Conservation (phyloP, 495 filamentous ascomycete genomes). For the Oidiodendron maius region DNA sequence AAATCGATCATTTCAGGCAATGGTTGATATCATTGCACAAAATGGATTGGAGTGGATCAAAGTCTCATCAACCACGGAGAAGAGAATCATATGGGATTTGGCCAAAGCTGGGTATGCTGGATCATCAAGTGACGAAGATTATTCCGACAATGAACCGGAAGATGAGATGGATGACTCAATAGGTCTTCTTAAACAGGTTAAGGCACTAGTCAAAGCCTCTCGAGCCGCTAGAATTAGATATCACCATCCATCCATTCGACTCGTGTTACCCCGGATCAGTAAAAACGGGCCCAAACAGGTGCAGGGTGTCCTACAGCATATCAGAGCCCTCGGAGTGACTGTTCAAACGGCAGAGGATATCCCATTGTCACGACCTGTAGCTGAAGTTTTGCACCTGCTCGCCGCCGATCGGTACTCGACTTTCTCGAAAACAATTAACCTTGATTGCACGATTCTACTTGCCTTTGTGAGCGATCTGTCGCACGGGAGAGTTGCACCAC, state of each 20-base stretch:
- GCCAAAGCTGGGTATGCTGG: conserved; percentile 51
- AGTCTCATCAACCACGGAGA: conserved; percentile 52
- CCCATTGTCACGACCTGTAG: conserved; percentile 17
- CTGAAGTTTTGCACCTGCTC: conserved; percentile 36
- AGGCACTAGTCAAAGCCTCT: conserved; percentile 47
- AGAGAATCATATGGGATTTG: conserved; percentile 51
- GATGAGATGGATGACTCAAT: conserved; percentile 32
- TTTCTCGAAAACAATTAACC: conserved; percentile 56
- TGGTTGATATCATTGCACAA: conserved; percentile 47
- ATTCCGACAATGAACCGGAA: too few species aligned
- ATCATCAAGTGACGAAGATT: background rate
- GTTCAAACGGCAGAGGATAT: conserved; percentile 33
- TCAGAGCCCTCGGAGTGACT: conserved; percentile 49
- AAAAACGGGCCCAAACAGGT: conserved; percentile 41
- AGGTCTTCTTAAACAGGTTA: conserved; percentile 51
- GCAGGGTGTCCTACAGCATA: conserved; percentile 47
- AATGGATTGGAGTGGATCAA: conserved; percentile 51
- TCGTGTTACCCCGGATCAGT: conserved; percentile 46
- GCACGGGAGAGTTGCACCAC: conserved; percentile 42
- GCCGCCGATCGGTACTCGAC: conserved; percentile 46
- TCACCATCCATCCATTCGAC: conserved; percentile 48
- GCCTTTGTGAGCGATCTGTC: conserved; percentile 69
- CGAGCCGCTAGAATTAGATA: conserved; percentile 49
- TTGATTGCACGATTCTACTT: conserved; percentile 70
- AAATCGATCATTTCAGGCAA: conserved; percentile 21